These are phyloP conservation scores for Knufia fluminis DNA, from an alignment of 2,329 filamentous ascomycete genomes.

Conservation along the genomic window DNA sequence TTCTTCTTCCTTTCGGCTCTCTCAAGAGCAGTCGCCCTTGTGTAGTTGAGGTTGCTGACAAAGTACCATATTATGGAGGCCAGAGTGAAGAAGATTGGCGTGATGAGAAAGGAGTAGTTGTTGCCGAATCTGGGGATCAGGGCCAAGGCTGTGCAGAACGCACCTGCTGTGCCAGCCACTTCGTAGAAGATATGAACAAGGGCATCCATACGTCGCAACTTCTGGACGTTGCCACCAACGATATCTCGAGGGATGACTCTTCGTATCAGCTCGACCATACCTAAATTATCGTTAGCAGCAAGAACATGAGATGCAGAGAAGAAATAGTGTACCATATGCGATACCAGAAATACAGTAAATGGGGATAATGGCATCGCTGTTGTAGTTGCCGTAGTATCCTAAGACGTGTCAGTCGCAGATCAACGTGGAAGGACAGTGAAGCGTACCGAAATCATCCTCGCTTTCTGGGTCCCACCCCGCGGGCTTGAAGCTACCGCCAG, in stretches of 20 bases:
- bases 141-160: constrained; percentile 41
- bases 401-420: too few species aligned
- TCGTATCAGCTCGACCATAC: constrained; percentile 44
- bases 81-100: constrained; percentile 39
- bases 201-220: constrained; percentile 41
- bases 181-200: constrained; percentile 42
- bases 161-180: constrained; percentile 40
- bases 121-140: constrained; percentile 44
- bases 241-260: constrained; percentile 44
- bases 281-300: constrained; percentile 24
- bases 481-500: constrained; percentile 38
- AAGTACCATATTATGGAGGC: constrained; percentile 40
- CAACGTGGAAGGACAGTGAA: too few species aligned
- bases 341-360: constrained; percentile 39
- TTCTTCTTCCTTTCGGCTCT: constrained; percentile 15
- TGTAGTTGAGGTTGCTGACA: constrained; percentile 34
- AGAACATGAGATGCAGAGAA: not conserved
- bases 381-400: constrained; percentile 25
- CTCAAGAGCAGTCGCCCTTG: constrained; percentile 11
- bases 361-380: constrained; percentile 39
- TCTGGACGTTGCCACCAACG: constrained; percentile 43
- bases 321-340: constrained; percentile 22
- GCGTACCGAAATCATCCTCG: constrained; percentile 25
- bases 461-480: constrained; percentile 24
- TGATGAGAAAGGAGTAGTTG: constrained; percentile 45